Conservation (phyloP, 2,329 filamentous ascomycete genomes). For the Westerdykella aurantiaca region DNA sequence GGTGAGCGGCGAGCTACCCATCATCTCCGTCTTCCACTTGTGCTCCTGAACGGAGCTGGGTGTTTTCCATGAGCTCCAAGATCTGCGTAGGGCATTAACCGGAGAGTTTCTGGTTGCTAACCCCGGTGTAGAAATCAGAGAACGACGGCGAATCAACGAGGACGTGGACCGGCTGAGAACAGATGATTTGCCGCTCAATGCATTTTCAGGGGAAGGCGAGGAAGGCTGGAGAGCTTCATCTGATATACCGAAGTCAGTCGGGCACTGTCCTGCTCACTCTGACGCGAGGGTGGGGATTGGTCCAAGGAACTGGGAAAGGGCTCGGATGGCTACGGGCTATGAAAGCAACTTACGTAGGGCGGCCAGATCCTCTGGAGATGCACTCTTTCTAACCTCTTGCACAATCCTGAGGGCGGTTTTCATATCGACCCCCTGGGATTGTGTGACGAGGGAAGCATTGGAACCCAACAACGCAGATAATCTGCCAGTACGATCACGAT, state of each 20-base stretch:
- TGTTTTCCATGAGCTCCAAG: slow-evolving; percentile 29
- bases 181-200: slow-evolving; percentile 18
- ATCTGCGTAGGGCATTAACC: slow-evolving; percentile 29
- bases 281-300: neutral
- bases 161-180: slow-evolving; percentile 20
- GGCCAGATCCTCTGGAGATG: slow-evolving; percentile 45
- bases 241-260: slow-evolving; percentile 11
- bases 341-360: slow-evolving; percentile 33
- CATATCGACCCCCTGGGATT: slow-evolving; percentile 36
- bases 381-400: slow-evolving; percentile 45
- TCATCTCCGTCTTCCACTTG: slow-evolving; percentile 28
- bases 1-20: slow-evolving; percentile 17
- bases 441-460: slow-evolving; percentile 27
- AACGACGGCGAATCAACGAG: slow-evolving; percentile 35
- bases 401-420: slow-evolving; percentile 42
- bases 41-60: slow-evolving; percentile 23
- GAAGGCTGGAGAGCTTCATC: slow-evolving; percentile 26
- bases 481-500: slow-evolving; percentile 5
- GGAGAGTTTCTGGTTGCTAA: slow-evolving; percentile 32
- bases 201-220: slow-evolving; percentile 11
- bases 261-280: neutral
- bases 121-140: slow-evolving; percentile 37
- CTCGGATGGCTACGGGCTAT: neutral
- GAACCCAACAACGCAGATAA: slow-evolving; percentile 15
- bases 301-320: neutral